Conservation (phyloP, 768 basidiomycete genomes). For the Rhizopogon rudus region DNA sequence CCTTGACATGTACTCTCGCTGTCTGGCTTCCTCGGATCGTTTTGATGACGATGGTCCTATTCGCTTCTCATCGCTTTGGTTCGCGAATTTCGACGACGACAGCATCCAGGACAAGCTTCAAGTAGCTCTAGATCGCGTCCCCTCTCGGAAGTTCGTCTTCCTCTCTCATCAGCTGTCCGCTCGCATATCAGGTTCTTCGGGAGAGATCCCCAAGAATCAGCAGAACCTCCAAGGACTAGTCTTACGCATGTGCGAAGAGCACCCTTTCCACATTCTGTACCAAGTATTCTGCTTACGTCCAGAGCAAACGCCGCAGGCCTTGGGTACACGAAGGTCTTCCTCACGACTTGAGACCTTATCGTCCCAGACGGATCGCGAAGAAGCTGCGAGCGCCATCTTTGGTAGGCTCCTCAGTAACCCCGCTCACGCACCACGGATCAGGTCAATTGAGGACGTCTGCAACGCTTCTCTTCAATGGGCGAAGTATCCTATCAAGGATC, state of each 20-base stretch:
- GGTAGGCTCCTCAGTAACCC: slow-evolving; percentile 45
- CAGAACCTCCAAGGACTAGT: slow-evolving; percentile 58
- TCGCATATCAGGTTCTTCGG: slow-evolving; percentile 54
- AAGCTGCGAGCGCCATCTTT: slow-evolving; percentile 63
- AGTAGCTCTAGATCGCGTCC: slow-evolving; percentile 51
- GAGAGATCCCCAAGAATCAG: slow-evolving; percentile 39
- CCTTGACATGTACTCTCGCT: slow-evolving; percentile 80
- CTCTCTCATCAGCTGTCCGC: slow-evolving; percentile 93
- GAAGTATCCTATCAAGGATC: slow-evolving; percentile 45
- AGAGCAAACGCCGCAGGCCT: slow-evolving; percentile 19
- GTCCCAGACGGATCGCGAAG: slow-evolving; percentile 53
- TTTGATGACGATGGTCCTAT: slow-evolving; percentile 78
- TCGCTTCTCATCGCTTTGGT: slow-evolving; percentile 88
- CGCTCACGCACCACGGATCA: slow-evolving; percentile 32
- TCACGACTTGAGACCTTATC: slow-evolving; percentile 35
- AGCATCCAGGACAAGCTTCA: slow-evolving; percentile 39
- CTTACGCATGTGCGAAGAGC: slow-evolving; percentile 76
- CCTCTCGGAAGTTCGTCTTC: slow-evolving; percentile 87
- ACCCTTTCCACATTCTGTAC: slow-evolving; percentile 92
- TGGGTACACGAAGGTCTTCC: slow-evolving; percentile 38
- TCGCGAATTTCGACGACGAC: slow-evolving; percentile 72
- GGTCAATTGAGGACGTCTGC: slow-evolving; percentile 56
- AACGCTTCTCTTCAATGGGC: slow-evolving; percentile 73
- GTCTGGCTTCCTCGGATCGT: slow-evolving; percentile 61
- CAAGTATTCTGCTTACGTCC: slow-evolving; percentile 75